phyloP scores from a whole-genome alignment of 345 rosid species.

The Salix viminalis region DNA sequence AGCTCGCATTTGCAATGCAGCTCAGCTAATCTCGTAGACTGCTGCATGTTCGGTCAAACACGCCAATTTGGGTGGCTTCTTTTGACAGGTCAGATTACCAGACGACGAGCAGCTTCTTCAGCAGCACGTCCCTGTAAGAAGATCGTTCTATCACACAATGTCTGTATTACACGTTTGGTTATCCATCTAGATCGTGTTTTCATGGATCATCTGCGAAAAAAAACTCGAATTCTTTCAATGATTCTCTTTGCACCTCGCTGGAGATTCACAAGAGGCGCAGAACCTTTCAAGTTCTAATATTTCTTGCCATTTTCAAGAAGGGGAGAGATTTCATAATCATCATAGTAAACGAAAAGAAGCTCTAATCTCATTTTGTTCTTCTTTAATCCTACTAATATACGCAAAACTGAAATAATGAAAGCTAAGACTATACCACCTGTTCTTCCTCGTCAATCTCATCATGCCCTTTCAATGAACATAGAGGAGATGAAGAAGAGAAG shows the following conservation, averaged over 20 bases:
- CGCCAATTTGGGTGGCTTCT: neutral
- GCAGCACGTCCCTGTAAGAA: neutral
- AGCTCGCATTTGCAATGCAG: neutral
- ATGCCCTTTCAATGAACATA: conserved; percentile 16
- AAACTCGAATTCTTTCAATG: neutral
- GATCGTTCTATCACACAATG: neutral
- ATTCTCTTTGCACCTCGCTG: neutral
- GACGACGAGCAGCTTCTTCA: neutral
- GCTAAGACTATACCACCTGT: conserved; percentile 5
- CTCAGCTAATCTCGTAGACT: neutral
- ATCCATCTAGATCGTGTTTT: neutral
- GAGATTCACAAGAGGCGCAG: neutral
- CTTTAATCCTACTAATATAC: conserved; percentile 15
- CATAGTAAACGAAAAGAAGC: neutral
- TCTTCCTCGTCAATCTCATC: conserved; percentile 17
- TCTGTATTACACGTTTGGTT: neutral
- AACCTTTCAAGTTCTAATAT: neutral
- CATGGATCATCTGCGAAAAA: neutral
- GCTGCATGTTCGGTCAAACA: neutral
- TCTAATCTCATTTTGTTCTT: neutral
- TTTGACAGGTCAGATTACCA: neutral
- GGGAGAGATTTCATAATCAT: neutral
- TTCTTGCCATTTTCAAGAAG: neutral
- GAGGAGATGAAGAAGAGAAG: conserved; percentile 40
- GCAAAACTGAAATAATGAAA: conserved; percentile 1